Evolutionary conservation across 495 filamentous ascomycete genomes (phyloP).

Genomic region (Aspergillus funiculosus): DNA sequence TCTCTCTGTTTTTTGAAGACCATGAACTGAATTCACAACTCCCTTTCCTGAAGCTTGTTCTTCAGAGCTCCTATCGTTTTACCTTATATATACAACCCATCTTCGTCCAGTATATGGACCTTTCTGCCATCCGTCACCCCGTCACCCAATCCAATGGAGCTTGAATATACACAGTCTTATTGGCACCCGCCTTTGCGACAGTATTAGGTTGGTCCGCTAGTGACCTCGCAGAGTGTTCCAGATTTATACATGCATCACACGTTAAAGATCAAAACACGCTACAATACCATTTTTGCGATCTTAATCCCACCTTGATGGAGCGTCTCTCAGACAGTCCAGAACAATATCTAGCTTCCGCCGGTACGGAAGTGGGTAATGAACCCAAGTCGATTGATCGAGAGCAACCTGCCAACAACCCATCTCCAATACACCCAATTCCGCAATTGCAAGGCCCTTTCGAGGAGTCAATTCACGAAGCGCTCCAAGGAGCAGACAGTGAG

Average conservation of each 20-base stretch:
- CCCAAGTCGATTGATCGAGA: not conserved
- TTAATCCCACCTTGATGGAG: constrained; percentile 2
- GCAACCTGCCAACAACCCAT: constrained; percentile 14
- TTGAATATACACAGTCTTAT: constrained; percentile 8
- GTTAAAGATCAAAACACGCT: not conserved
- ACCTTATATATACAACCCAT: not conserved
- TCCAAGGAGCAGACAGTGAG: constrained; percentile 39
- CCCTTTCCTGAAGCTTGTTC: not conserved
- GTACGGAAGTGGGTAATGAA: constrained; percentile 2
- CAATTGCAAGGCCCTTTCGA: constrained; percentile 89
- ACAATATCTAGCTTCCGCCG: constrained; percentile 6
- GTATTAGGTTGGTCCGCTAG: not conserved
- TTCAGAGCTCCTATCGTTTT: not conserved
- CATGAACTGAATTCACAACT: not conserved
- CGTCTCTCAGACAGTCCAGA: not conserved
- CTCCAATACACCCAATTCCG: constrained; percentile 70
- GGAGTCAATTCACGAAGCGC: constrained; percentile 77
- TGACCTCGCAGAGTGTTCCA: not conserved
- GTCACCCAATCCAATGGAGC: constrained; percentile 9
- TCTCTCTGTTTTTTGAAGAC: not conserved
- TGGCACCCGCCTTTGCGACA: constrained; percentile 6
- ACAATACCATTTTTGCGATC: not conserved
- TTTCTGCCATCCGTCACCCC: not conserved
- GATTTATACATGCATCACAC: not conserved
- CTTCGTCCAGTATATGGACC: not conserved